Base-by-base conservation (phyloP, 345 rosid genomes). In the Ceriops decandra region DNA sequence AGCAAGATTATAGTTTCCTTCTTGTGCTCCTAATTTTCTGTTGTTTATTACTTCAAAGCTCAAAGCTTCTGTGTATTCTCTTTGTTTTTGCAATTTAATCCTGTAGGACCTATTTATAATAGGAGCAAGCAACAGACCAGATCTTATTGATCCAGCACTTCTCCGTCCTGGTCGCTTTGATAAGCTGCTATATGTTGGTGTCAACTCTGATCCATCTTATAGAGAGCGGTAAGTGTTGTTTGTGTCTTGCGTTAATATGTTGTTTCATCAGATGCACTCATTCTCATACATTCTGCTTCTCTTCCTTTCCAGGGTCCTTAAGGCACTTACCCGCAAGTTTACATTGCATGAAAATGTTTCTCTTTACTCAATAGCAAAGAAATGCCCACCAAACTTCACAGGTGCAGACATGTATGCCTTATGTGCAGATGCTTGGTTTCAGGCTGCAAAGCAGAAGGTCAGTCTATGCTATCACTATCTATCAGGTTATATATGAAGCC, bases 401-500 rank as follows among this genome's bases (percentile, higher is more conserved):
- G 99, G 99, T 26, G 99, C 99, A 58, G 99, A 93, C 80, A 88
- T 89, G 97, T 93, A 93, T 58, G 99, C 99, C 63, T 82, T 93
- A 59, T 91, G 99, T 77, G 95, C 99, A 3, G 99, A 93, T 85
- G 99, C 99, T 76, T 93, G 99, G 99, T 91, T 93, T 84, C 88
- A 89, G 54, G 98, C 97, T 69, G 98, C 97, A 79, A 91, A 91
- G 80, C 84, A 88, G 53, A 87, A 85, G 93, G 98, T 88, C 60
- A 63, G 83, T 72, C 63, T 49, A 47, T 64, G 66, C 54, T 11
- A 19, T 49, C 33, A 13, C 19, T 27, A 16, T 60, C 20, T 52
- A 49, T 51, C 17, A 42, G 53, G 59, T 27, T 28, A 60, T 66
- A 33, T 5, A 22, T 52, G 31, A 15, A 2, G 20, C 5, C 24